Evolutionary conservation across 805 yeast species (phyloP).

Genomic region (Barnettozyma californica): DNA sequence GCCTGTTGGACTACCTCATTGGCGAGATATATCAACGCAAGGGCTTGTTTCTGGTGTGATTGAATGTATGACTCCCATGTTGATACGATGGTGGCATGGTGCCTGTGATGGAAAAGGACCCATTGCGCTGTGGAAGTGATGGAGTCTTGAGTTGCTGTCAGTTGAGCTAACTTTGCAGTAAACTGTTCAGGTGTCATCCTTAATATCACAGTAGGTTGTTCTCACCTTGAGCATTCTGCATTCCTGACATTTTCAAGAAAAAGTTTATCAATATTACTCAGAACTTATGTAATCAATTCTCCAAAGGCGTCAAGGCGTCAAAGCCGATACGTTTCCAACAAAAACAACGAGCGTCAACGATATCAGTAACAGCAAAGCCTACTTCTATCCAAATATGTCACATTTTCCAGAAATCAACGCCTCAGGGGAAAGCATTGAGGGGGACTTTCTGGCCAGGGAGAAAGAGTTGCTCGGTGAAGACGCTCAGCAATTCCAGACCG

Average conservation of each 20-base stretch:
- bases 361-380: neutral
- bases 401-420: conserved; percentile 67
- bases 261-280: neutral
- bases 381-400: conserved; percentile 49
- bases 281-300: neutral
- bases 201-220: neutral
- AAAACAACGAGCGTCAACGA: neutral
- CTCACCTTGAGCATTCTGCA: no score
- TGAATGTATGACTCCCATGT: conserved; percentile 43
- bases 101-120: conserved; percentile 62
- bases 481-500: conserved; percentile 61
- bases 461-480: conserved; percentile 53
- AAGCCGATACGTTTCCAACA: neutral
- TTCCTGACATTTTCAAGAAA: no score
- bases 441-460: conserved; percentile 64
- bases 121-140: conserved; percentile 72
- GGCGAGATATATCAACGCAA: conserved; percentile 62
- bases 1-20: conserved; percentile 83
- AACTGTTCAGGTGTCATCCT: conserved; percentile 34
- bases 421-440: conserved; percentile 22
- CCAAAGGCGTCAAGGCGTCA: neutral
- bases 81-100: conserved; percentile 46
- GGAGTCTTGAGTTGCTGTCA: conserved; percentile 64
- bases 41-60: conserved; percentile 36
- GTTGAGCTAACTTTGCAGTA: conserved; percentile 37